Evolutionary conservation across 2,329 filamentous ascomycete species (phyloP), one percentile per base, ranked within the genome.

Genomic region (Aspergillus sp.): DNA sequence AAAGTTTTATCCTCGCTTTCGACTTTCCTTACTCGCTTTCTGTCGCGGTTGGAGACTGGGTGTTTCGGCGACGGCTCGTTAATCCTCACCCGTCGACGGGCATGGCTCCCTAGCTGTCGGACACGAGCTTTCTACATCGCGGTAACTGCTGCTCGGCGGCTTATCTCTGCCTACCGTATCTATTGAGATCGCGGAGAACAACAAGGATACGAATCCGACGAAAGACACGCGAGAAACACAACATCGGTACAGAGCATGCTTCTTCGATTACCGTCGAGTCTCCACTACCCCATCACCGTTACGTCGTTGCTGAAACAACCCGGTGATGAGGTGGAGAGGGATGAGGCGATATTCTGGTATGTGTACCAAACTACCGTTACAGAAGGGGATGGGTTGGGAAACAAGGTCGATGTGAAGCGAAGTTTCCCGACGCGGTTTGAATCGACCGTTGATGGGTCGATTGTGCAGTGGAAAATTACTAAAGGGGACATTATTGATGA

Each of bases 201-300:
- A 23, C n/a, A n/a, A 43, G 25, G 15, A 43, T 44, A 43, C 35
- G 33, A 48, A 19, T 27, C 4, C 3, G 53, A 45, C 21, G 17
- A 33, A 31, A 17, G 44, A 27, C 14, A 44, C 33, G 27, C 31
- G 48, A 47, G 23, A 35, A 40, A 54, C 17, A 51, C 37, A 56
- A 51, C 43, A 37, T 51, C 31, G 41, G 21, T 31, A 55, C 52
- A 59, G 65, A 71, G 66, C 57, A 81, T 81, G 79, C 76, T 79
- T 68, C 70, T 81, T 67, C 75, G 74, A 71, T 68, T 81, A 64
- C 79, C 79, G 60, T 62, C 73, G 54, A 76, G 85, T 76, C 85
- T 97, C 66, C 90, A 89, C 76, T 99, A 98, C 77, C 95, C 95
- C 68, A 93, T 98, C 76, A 96, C 89, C 66, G 88, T 99, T 76